phyloP scores from a whole-genome alignment of 257 asterid species.

The Primulina tabacum region DNA sequence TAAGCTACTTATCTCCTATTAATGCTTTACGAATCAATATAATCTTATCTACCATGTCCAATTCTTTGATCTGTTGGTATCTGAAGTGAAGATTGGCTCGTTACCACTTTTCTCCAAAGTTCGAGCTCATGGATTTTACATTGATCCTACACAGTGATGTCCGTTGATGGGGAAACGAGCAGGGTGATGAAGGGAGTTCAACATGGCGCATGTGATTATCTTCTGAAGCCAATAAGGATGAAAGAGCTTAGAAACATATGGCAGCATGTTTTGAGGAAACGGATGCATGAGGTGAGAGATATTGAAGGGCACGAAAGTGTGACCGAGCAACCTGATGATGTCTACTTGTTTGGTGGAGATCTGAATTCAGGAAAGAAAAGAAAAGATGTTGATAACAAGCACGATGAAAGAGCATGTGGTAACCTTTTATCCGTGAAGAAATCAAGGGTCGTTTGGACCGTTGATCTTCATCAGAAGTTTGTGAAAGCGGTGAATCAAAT shows the following conservation, averaged over 20 bases:
- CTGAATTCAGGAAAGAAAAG: slow-evolving; percentile 53
- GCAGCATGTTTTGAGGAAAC: slow-evolving; percentile 76
- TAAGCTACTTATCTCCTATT: slow-evolving; percentile 30
- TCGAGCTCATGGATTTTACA: background rate
- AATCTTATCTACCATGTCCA: background rate
- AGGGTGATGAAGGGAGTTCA: slow-evolving; percentile 81
- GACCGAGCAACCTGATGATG: slow-evolving; percentile 47
- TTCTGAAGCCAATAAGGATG: slow-evolving; percentile 71
- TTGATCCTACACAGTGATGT: slow-evolving; percentile 57
- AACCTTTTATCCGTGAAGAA: slow-evolving; percentile 62
- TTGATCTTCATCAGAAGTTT: slow-evolving; percentile 69
- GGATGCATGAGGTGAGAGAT: slow-evolving; percentile 54
- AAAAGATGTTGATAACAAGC: slow-evolving; percentile 47
- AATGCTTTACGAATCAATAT: background rate
- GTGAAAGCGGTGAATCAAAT: slow-evolving; percentile 60
- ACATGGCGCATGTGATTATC: slow-evolving; percentile 85
- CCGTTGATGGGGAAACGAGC: slow-evolving; percentile 72
- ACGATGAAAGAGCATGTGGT: slow-evolving; percentile 42
- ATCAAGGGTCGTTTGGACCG: slow-evolving; percentile 76
- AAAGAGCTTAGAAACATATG: slow-evolving; percentile 80
- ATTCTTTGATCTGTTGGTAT: background rate
- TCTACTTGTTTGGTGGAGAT: slow-evolving; percentile 48
- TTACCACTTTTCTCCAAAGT: background rate
- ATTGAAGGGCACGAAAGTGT: slow-evolving; percentile 37
- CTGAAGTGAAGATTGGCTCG: background rate